Percentiles rank a stretch among this genome's conserved stretches.
Evolutionary conservation across 2,329 filamentous ascomycete species (phyloP).

Genomic region (Aspergillus viridinutans): DNA sequence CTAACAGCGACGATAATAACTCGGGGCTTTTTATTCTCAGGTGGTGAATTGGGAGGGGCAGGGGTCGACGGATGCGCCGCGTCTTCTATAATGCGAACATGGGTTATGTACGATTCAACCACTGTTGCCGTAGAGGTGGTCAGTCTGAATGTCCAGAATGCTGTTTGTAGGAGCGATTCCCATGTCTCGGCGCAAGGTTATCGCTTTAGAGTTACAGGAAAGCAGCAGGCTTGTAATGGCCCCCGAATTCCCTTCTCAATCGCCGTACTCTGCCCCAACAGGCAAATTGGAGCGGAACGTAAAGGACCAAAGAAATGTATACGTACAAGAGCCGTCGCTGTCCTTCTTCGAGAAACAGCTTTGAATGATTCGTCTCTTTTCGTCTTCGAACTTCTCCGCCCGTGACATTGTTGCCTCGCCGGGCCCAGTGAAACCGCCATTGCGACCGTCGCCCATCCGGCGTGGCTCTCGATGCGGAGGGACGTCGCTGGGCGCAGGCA

Average conservation of each 20-base stretch:
- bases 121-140: constrained; percentile 43
- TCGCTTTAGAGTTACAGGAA: neutral
- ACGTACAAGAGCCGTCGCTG: constrained; percentile 76
- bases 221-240: neutral
- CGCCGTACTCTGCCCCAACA: constrained; percentile 4
- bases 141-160: neutral
- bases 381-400: constrained; percentile 91
- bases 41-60: constrained; percentile 70
- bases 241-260: neutral
- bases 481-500: constrained; percentile 25
- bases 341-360: constrained; percentile 93
- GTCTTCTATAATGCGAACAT: constrained; percentile 88
- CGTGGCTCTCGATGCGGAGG: constrained; percentile 29
- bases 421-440: constrained; percentile 23
- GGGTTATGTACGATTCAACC: constrained; percentile 94
- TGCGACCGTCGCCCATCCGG: constrained; percentile 31
- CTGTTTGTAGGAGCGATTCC: neutral
- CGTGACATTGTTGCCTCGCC: constrained; percentile 35
- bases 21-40: constrained; percentile 77
- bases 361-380: constrained; percentile 89
- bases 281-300: constrained; percentile 8
- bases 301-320: constrained; percentile 10
- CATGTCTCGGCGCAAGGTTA: neutral
- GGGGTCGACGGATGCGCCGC: constrained; percentile 75
- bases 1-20: constrained; percentile 91